Base-by-base conservation (phyloP, 257 asterid species). In the Przewalskia tangutica region DNA sequence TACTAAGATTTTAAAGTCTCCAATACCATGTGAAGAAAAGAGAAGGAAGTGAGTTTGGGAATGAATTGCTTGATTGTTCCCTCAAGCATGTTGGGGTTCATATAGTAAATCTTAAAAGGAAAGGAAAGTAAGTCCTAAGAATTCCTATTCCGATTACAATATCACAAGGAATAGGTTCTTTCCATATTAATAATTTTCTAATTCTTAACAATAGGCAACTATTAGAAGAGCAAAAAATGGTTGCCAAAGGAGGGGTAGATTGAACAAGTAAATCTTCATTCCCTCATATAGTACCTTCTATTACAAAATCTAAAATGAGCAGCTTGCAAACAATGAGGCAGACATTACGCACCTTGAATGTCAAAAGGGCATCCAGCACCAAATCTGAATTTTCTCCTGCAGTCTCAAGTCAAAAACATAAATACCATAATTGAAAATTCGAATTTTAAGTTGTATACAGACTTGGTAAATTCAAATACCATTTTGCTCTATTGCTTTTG, bases 381-480 rank as follows among this genome's bases (percentile, higher is more conserved):
- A 85, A 81, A 2, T 91, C 97, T 0, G 90, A 81, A 84, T 86
- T 87, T 84, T 84, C 88, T 85, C 91, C 98, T 94, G 93, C 85
- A 66, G 85, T 8, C 53, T 59, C 50, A 79, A 80, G 17, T 51
- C 44, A 40, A 70, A 11, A 78, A 63, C 85, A 46, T 48, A 46
- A 83, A 10, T n/a, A 81, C 46, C 54, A 65, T 51, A 59, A 40
- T 62, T 48, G 38, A 18, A 38, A 70, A 77, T 54, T 50, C 36
- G 5, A 67, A n/a, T 16, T 64, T 36, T 40, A 81, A 63, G 50
- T 56, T 46, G n/a, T 46, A 56, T 32, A 77, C 77, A 32, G 27
- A 40, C 77, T 14, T 2, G 13, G 63, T 9, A 20, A 4, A 18
- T 42, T 32, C 48, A 81, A 66, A 60, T 87, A 87, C 89, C 90